Evolutionary conservation across 805 yeast species (phyloP), one percentile per base, ranked within the genome.

Genomic region (Metschnikowia chrysomelidarum): DNA sequence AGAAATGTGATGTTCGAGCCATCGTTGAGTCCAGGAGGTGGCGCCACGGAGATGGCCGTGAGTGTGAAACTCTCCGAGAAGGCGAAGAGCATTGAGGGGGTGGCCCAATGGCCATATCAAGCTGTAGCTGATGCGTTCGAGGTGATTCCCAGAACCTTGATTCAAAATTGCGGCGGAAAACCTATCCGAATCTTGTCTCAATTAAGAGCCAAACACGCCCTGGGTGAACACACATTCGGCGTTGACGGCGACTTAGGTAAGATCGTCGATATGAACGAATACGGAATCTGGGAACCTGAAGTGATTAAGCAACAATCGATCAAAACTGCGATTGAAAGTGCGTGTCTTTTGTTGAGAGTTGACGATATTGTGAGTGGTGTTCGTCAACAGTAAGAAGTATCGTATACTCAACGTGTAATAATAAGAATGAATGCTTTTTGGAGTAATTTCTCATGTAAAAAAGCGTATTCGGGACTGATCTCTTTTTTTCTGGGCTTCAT

Each of bases 231-330:
- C 56, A 84, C 96, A 0, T 84, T 71, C 62, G 99, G 99, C 57
- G 79, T 93, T 41, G 95, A 93, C 59, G 99, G 99, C 48, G 96
- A 91, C 49, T 70, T 73, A 40, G 98, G 98, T 48, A 87, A 85
- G 64, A 76, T 93, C 40, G 97, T 86, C 18, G 97, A 93, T 59
- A 93, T 93, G 99, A 78, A 83, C 47, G 82, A 78, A 19, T 91
- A 88, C 62, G 98, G 99, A 19, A 83, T 93, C 47, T 93, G 98
- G 98, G 99, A 93, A 69, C 99, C 99, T 13, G 97, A 91, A 68
- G 97, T 87, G 32, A 87, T 93, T 64, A 93, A 93, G 67, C 94
- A 86, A 59, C 99, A 93, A 69, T 82, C 94, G 47, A 82, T 91
- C 49, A 93, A 93, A 71, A 93, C 98, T n/a, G 96, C 95, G 22